Evolutionary conservation across 2,329 filamentous ascomycete species (phyloP).

Genomic region (Paecilomyces niveus): DNA sequence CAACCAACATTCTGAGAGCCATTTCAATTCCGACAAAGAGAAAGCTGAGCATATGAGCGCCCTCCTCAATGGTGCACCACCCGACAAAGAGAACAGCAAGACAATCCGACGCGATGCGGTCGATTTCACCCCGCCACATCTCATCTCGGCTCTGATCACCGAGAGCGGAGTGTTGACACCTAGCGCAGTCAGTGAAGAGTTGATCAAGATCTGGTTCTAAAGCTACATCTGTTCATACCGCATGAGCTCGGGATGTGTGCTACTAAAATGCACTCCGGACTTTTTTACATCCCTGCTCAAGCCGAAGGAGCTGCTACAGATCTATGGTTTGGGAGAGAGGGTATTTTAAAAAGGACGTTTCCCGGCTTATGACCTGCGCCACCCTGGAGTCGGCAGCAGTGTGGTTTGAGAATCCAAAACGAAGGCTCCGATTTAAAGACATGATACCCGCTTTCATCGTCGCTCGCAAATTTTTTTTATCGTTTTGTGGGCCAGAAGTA

Average conservation of each 20-base stretch:
- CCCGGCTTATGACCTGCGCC: not conserved
- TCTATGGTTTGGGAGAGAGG: not conserved
- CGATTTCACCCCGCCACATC: constrained; percentile 50
- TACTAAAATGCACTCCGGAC: not conserved
- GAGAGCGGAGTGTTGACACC: constrained; percentile 58
- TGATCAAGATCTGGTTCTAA: constrained; percentile 57
- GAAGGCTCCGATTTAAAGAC: not conserved
- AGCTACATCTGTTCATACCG: not conserved
- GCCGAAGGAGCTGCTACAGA: not conserved
- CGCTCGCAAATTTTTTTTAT: not conserved
- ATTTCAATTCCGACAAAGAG: constrained; percentile 2
- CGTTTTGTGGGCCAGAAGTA: not conserved
- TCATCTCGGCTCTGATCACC: constrained; percentile 59
- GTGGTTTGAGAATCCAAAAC: not conserved
- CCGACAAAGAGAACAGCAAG: constrained; percentile 4
- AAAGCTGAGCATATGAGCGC: constrained; percentile 8
- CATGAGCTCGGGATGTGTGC: not conserved
- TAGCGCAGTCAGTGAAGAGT: constrained; percentile 58
- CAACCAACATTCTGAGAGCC: not conserved
- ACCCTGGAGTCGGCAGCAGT: not conserved
- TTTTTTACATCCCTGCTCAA: not conserved
- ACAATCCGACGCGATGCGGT: constrained; percentile 28
- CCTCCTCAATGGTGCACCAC: constrained; percentile 8
- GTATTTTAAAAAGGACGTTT: not conserved
- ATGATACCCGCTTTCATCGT: not conserved